Conservation (phyloP, 257 asterid genomes). For the Solanum commersonii region DNA sequence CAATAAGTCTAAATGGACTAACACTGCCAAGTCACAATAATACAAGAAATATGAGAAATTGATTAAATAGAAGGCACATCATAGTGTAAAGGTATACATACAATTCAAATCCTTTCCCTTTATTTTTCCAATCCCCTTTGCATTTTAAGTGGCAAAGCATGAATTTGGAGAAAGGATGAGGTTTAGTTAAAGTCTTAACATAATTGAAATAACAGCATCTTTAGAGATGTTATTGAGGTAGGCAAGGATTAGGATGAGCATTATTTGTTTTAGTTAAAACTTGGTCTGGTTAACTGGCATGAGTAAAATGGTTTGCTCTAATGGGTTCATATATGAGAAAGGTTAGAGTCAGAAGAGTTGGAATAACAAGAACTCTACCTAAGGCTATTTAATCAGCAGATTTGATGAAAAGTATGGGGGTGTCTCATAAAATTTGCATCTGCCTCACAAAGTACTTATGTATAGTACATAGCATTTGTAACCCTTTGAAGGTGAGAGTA, state of each 20-base stretch:
- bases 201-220: not conserved
- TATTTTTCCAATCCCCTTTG: not conserved
- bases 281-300: not conserved
- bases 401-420: not conserved
- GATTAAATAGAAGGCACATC: not conserved
- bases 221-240: not conserved
- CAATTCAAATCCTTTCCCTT: not conserved
- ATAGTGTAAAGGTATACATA: not conserved
- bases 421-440: not conserved
- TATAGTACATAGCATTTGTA: not conserved
- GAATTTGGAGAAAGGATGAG: not conserved
- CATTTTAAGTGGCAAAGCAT: not conserved
- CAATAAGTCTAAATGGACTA: slow-evolving; percentile 77
- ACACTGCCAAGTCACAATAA: slow-evolving; percentile 42
- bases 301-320: not conserved
- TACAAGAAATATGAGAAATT: not conserved
- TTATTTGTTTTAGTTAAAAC: not conserved
- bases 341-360: not conserved
- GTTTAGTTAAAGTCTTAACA: not conserved
- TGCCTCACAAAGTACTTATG: not conserved
- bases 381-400: not conserved
- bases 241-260: not conserved
- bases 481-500: not conserved
- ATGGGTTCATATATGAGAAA: not conserved
- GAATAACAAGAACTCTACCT: not conserved